Conservation (phyloP, 1,139 yeast species). For the Yamadazyma kanchanaburiensis region DNA sequence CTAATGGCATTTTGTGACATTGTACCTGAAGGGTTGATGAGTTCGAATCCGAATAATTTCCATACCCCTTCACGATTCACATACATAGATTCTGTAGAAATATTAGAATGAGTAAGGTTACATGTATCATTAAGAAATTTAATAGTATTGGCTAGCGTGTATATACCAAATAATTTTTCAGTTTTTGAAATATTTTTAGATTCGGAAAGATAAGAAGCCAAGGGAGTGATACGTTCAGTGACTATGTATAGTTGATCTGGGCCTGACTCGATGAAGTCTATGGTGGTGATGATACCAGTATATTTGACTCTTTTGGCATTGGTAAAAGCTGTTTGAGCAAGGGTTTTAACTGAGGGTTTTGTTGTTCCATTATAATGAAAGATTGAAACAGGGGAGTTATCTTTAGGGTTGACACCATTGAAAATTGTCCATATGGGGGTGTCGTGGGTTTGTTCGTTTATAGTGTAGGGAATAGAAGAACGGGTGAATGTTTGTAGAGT, state of each 20-base stretch:
- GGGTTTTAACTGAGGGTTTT: slow-evolving; percentile 16
- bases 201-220: slow-evolving; percentile 34
- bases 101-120: slow-evolving; percentile 61
- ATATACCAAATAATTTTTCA: slow-evolving; percentile 56
- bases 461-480: slow-evolving; percentile 52
- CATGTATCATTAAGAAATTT: slow-evolving; percentile 64
- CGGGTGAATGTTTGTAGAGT: slow-evolving; percentile 56
- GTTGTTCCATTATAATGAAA: slow-evolving; percentile 51
- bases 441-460: slow-evolving; percentile 41
- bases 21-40: slow-evolving; percentile 49
- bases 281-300: slow-evolving; percentile 70
- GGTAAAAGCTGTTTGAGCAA: slow-evolving; percentile 55
- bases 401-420: slow-evolving; percentile 44
- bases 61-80: slow-evolving; percentile 73
- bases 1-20: slow-evolving; percentile 38
- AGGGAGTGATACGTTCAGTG: slow-evolving; percentile 74
- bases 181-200: slow-evolving; percentile 24
- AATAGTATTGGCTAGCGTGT: slow-evolving; percentile 53
- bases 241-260: slow-evolving; percentile 63
- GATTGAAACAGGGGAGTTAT: slow-evolving; percentile 45
- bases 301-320: slow-evolving; percentile 67
- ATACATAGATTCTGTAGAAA: slow-evolving; percentile 55
- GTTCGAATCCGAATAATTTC: slow-evolving; percentile 82
- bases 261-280: slow-evolving; percentile 64
- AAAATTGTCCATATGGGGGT: slow-evolving; percentile 45